Conservation (phyloP, 2,329 filamentous ascomycete genomes). For the Madurella fahalii region DNA sequence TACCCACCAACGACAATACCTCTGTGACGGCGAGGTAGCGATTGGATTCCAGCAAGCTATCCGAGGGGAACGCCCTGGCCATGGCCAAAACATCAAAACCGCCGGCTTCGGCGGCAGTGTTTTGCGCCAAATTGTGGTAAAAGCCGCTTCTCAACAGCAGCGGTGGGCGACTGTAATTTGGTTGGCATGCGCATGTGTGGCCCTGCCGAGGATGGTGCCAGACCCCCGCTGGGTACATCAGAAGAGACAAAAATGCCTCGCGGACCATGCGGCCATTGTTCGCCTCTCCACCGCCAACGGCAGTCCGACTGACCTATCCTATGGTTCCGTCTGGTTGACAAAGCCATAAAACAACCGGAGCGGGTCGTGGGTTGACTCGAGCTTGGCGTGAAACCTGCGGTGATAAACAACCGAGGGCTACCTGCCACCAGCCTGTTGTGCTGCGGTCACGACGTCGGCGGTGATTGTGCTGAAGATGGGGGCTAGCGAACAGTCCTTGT, state of each 20-base stretch:
- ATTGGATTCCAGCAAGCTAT: conserved; percentile 6
- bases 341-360: not conserved
- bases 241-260: not conserved
- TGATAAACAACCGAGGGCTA: not conserved
- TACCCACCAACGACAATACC: not conserved
- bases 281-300: not conserved
- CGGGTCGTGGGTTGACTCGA: not conserved
- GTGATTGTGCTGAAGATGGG: conserved; percentile 66
- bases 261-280: too few relatives aligned
- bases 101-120: too few relatives aligned
- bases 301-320: not conserved
- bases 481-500: conserved; percentile 65
- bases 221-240: not conserved
- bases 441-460: conserved; percentile 42
- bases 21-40: not conserved
- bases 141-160: too few relatives aligned
- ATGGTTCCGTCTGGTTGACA: not conserved
- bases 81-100: conserved; percentile 11
- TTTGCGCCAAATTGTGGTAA: too few relatives aligned
- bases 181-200: too few relatives aligned
- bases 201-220: not conserved
- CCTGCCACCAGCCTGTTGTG: not conserved
- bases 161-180: too few relatives aligned
- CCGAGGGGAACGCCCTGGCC: not conserved
- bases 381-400: not conserved